Evolutionary conservation across 768 basidiomycete genomes (phyloP).

Genomic region (Tulasnella calospora): DNA sequence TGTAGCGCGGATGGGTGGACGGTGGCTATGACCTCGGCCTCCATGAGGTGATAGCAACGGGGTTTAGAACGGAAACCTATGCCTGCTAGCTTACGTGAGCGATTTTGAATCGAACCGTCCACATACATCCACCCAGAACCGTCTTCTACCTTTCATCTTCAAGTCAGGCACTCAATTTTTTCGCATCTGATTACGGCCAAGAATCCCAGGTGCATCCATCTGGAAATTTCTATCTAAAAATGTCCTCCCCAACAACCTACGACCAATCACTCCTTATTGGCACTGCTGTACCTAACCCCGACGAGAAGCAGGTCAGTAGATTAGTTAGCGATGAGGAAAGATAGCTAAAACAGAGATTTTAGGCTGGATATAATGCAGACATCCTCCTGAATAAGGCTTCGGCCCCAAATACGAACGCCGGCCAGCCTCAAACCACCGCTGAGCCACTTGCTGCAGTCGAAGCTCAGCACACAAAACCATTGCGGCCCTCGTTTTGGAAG

Average conservation of each 20-base stretch:
- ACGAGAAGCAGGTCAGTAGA: neutral
- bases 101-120: neutral
- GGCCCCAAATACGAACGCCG: too few species aligned
- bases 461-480: neutral
- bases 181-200: too few species aligned
- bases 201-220: neutral
- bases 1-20: too few species aligned
- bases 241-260: neutral
- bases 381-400: neutral
- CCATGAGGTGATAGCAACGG: neutral
- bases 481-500: neutral
- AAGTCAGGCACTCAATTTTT: neutral
- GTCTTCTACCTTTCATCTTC: too few species aligned
- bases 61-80: neutral
- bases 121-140: neutral
- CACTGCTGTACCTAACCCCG: too few species aligned
- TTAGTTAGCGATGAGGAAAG: neutral
- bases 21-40: too few species aligned
- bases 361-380: neutral
- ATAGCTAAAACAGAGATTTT: neutral
- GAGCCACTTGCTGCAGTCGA: neutral
- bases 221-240: neutral
- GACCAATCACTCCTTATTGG: neutral
- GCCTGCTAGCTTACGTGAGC: neutral
- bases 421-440: neutral